Percentiles rank a stretch among this genome's conserved stretches.
Conservation (phyloP, 495 filamentous ascomycete species). For the Aspergillus taichungensis region DNA sequence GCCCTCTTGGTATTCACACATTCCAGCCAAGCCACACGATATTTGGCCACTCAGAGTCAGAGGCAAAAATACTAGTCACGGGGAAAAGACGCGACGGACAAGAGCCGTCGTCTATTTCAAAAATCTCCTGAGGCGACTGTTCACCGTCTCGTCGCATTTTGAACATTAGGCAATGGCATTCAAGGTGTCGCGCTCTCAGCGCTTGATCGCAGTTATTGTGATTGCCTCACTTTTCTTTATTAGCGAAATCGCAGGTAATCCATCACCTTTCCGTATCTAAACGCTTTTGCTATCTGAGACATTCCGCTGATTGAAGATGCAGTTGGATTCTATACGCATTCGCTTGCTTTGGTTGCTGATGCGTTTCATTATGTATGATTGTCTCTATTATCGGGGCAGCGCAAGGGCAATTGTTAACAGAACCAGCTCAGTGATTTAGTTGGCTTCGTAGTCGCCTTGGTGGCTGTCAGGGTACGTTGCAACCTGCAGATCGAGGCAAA, state of each 20-base stretch:
- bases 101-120: not conserved
- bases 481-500: not conserved
- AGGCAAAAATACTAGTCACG: too few relatives aligned
- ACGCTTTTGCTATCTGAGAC: not conserved
- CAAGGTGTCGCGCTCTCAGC: constrained; percentile 26
- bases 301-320: not conserved
- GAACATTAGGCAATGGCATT: constrained; percentile 13
- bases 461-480: constrained; percentile 62
- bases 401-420: not conserved
- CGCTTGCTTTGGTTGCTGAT: constrained; percentile 83
- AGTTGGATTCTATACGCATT: constrained; percentile 71
- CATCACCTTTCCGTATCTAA: not conserved
- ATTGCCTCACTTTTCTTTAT: constrained; percentile 45
- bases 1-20: not conserved
- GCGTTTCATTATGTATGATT: constrained; percentile 79
- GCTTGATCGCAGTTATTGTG: constrained; percentile 36
- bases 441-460: constrained; percentile 73
- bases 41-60: too few relatives aligned
- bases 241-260: constrained; percentile 39
- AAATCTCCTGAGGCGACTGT: not conserved
- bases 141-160: not conserved
- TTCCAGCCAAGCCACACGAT: constrained; percentile 7
- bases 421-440: constrained; percentile 78
- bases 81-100: not conserved
- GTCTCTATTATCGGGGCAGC: not conserved